Evolutionary conservation across 306 rosid species (phyloP), one percentile per base, ranked within the genome.

Genomic region (Spatholobus suberectus): DNA sequence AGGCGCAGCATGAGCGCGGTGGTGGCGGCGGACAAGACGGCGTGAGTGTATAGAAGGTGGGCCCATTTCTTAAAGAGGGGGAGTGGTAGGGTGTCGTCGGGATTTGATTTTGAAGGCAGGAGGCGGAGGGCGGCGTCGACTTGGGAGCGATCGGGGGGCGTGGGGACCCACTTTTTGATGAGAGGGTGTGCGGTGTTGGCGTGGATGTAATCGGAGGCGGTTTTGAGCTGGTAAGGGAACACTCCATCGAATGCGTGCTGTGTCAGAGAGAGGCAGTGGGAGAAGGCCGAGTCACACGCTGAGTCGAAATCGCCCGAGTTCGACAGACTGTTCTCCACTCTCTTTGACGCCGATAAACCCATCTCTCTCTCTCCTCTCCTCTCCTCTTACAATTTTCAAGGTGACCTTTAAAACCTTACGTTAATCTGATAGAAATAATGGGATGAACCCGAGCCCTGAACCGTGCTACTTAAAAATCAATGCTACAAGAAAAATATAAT

Each of bases 201-300:
- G 92, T 92, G 88, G 80, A 93, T 89, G 75, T 89, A 80, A 47
- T 89, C 90, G 62, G 97, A 82, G 34, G 97, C 98, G 5, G 89
- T 65, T 85, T 75, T 58, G 86, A 95, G 97, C 38, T 95, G 97
- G 84, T 87, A 93, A 11, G 93, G 97, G 49, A 90, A 87, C 44
- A 93, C 95, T 43, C 93, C 94, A 34, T 80, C 17, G 87, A 88
- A 90, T 3, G 90, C 88, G 43, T 91, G 91, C 77, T 91, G 90
- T 0, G 97, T 91, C 3, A 89, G 89, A 14, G 92, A 85, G 43
- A 90, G 91, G 77, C 94, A 95, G 82, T 88, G 85, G 0, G 85
- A 51, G 89, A 86, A 94, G 8, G 89, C 35, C 1, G 94, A 84
- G 75, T 89, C 85, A 71, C 97, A 91, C 1, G 94, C 95, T 7